These are phyloP conservation scores for Fusarium domesticum DNA, from an alignment of 2,329 filamentous ascomycete species.

Conservation along the genomic window DNA sequence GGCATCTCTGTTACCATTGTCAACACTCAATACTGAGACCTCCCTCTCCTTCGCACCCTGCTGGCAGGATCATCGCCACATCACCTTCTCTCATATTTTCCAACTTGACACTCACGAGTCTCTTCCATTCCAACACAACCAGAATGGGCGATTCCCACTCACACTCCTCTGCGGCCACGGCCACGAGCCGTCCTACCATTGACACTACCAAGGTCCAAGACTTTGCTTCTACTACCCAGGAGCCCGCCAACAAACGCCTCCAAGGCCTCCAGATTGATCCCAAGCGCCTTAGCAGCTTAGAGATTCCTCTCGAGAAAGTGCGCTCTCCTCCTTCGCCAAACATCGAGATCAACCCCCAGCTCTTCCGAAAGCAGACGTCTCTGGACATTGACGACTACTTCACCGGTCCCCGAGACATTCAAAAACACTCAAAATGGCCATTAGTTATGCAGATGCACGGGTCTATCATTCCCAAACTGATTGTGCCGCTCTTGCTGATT, in stretches of 20 bases:
- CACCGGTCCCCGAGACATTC: constrained; percentile 64
- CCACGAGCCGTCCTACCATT: constrained; percentile 17
- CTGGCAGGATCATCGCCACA: constrained; percentile 22
- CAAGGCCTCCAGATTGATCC: constrained; percentile 11
- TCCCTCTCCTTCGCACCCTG: constrained; percentile 13
- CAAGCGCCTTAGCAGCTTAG: constrained; percentile 26
- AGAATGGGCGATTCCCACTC: constrained; percentile 26
- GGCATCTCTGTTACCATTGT: neutral
- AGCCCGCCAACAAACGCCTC: constrained; percentile 12
- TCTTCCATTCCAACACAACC: constrained; percentile 5
- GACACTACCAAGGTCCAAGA: constrained; percentile 10
- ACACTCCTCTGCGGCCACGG: constrained; percentile 13
- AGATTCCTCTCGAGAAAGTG: constrained; percentile 30
- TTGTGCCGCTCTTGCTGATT: constrained; percentile 64
- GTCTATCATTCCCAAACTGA: constrained; percentile 70
- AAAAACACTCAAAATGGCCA: constrained; percentile 73
- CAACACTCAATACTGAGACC: neutral
- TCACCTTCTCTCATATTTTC: neutral
- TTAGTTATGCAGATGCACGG: constrained; percentile 73
- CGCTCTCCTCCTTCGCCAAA: constrained; percentile 33
- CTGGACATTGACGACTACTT: constrained; percentile 61
- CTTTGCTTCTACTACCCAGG: constrained; percentile 3
- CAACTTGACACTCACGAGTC: neutral
- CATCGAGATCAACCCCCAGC: constrained; percentile 27
- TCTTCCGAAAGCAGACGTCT: constrained; percentile 35